Conservation (phyloP, 805 yeast genomes). For the Candida vaughaniae region DNA sequence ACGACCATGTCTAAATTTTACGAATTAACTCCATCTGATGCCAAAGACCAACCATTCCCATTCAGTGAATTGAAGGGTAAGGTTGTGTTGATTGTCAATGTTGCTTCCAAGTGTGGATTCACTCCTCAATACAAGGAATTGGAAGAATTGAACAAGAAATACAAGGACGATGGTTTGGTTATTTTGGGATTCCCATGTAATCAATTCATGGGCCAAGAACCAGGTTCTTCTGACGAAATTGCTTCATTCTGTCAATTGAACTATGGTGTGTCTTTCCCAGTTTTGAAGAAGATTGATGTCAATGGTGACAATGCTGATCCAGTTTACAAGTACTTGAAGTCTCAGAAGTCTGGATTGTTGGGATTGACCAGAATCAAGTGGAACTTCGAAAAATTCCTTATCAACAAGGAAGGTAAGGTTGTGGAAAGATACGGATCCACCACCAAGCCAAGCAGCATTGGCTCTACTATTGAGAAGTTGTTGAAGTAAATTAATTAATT, state of each 20-base stretch:
- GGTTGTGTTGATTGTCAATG: conserved; percentile 46
- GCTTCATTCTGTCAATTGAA: conserved; percentile 70
- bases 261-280: conserved; percentile 91
- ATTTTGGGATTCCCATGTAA: conserved; percentile 46
- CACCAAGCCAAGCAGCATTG: conserved; percentile 40
- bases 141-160: conserved; percentile 42
- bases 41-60: conserved; percentile 36
- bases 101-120: conserved; percentile 45
- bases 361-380: conserved; percentile 44
- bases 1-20: conserved; percentile 31
- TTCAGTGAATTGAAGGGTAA: conserved; percentile 43
- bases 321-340: conserved; percentile 75
- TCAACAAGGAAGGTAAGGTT: conserved; percentile 41
- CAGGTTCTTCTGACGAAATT: conserved; percentile 54
- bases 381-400: conserved; percentile 46
- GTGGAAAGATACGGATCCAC: conserved; percentile 64
- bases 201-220: conserved; percentile 45
- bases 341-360: conserved; percentile 48
- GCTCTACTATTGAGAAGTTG: conserved; percentile 53
- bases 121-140: conserved; percentile 43
- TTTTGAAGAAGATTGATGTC: conserved; percentile 82
- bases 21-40: conserved; percentile 40
- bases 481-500: conserved; percentile 41
- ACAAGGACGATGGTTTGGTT: conserved; percentile 33
- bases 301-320: conserved; percentile 83